Conservation (phyloP, 257 asterid species). For the Penstemon barbatus region DNA sequence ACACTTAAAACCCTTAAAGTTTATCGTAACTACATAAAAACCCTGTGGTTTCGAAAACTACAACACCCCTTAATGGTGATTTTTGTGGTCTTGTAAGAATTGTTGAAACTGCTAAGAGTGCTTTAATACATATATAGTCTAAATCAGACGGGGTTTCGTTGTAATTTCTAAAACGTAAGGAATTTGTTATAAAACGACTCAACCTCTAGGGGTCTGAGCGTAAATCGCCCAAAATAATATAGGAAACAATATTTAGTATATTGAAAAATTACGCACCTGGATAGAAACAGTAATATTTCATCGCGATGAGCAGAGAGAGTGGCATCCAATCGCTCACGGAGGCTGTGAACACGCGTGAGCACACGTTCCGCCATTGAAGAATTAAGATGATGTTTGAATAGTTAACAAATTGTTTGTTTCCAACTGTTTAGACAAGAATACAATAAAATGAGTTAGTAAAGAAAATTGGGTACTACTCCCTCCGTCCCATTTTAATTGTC, state of each 20-base stretch:
- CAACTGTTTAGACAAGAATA: slow-evolving; percentile 33
- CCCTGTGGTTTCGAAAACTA: no score
- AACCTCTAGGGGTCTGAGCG: no score
- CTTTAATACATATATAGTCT: no score
- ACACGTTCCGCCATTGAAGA: slow-evolving; percentile 78
- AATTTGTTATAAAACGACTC: no score
- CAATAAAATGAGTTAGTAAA: background rate
- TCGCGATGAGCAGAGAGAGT: slow-evolving; percentile 81
- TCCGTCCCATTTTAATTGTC: no score
- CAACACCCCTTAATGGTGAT: no score
- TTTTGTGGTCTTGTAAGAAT: no score
- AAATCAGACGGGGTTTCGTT: no score
- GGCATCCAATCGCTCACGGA: slow-evolving; percentile 84
- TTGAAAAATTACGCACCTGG: slow-evolving; percentile 42
- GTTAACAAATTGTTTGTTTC: slow-evolving; percentile 22
- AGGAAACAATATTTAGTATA: background rate
- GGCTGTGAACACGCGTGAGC: slow-evolving; percentile 87
- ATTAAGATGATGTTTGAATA: slow-evolving; percentile 16
- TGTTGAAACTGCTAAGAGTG: no score
- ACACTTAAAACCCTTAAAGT: no score
- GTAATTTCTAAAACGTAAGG: no score
- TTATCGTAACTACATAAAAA: no score
- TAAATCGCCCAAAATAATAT: background rate
- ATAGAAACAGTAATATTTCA: slow-evolving; percentile 62
- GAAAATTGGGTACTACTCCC: slow-evolving; percentile 13